Evolutionary conservation across 805 yeast species (phyloP), one percentile per base, ranked within the genome.

Genomic region (Blastobotrys americana): DNA sequence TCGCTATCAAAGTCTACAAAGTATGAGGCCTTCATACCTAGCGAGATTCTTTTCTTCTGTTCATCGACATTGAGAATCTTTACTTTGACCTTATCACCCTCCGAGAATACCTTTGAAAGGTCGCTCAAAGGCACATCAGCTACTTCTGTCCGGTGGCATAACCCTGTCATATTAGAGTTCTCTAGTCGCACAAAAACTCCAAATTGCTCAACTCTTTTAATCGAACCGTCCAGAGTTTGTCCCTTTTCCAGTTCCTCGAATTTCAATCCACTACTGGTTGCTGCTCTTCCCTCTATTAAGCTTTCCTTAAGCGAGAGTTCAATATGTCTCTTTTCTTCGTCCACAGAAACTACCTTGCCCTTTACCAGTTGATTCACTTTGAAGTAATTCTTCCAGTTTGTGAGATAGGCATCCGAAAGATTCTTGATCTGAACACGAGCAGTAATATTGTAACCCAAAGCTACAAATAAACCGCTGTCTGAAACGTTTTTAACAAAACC

Each of bases 21-120:
- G 65, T 82, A 87, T 2, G 96, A 84, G 2, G 97, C 97, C 69
- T 88, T 90, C 89, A 90, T 81, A 51, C 97, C 96, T 49, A 90
- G 73, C 0, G 95, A 80, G 17, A 90, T 59, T 59, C 84, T 89
- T 49, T 80, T 81, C 70, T 83, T 87, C 8, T 70, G 77, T 1
- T 54, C 45, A 56, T 84, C 80, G 25, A 82, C 69, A 23, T 70
- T 74, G 54, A 89, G 69, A 33, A 90, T 72, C 66, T 82, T 83
- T 28, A 86, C 95, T 66, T 86, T 86, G 37, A 90, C 97, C 50
- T 82, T 73, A 60, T 90, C 97, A 52, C 97, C 97, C 56, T 78
- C 85, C 44, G 84, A 82, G 63, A 90, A 90, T 46, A 90, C 71
- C 10, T 78, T 69, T 37, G 70, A 59, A 21, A 84, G 63, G 55